Percentiles rank a stretch among this genome's conserved stretches.
phyloP scores from a whole-genome alignment of 257 asterid genomes.

The Anisodus tanguticus region DNA sequence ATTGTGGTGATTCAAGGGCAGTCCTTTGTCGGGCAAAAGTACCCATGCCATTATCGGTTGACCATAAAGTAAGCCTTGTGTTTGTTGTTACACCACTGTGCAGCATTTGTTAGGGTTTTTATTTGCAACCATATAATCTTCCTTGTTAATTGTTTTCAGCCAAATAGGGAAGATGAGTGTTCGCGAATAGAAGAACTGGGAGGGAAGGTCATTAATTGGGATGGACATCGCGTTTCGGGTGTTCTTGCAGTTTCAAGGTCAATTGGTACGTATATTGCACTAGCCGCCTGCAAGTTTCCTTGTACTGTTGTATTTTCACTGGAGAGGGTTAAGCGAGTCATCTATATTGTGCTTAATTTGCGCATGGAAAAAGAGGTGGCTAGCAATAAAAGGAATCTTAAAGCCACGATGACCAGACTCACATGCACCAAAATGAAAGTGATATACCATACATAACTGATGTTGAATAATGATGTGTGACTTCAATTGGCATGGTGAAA shows the following conservation, averaged over 20 bases:
- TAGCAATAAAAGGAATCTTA: not conserved
- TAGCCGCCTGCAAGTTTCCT: not conserved
- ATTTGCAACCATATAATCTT: not conserved
- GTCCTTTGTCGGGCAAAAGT: slow-evolving; percentile 72
- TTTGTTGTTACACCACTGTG: not conserved
- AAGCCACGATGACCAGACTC: not conserved
- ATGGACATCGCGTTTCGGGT: slow-evolving; percentile 82
- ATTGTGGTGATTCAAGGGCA: slow-evolving; percentile 94
- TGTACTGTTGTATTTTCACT: slow-evolving; percentile 2
- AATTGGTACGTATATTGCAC: slow-evolving; percentile 56
- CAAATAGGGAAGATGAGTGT: slow-evolving; percentile 71
- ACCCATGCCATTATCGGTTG: slow-evolving; percentile 68
- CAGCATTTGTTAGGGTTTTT: not conserved
- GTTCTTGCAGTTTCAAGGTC: slow-evolving; percentile 79
- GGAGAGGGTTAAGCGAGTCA: slow-evolving; percentile 23
- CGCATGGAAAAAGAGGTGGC: not conserved
- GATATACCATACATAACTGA: not conserved
- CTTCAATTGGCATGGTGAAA: not conserved
- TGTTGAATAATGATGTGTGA: not conserved
- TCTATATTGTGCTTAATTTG: slow-evolving; percentile 11
- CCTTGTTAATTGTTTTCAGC: slow-evolving; percentile 45
- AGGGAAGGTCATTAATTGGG: slow-evolving; percentile 82
- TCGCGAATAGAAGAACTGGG: slow-evolving; percentile 71
- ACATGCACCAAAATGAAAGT: not conserved
- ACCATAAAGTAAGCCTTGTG: slow-evolving; percentile 65